Evolutionary conservation across 768 basidiomycete genomes (phyloP).

Genomic region (Ramaria sp.): DNA sequence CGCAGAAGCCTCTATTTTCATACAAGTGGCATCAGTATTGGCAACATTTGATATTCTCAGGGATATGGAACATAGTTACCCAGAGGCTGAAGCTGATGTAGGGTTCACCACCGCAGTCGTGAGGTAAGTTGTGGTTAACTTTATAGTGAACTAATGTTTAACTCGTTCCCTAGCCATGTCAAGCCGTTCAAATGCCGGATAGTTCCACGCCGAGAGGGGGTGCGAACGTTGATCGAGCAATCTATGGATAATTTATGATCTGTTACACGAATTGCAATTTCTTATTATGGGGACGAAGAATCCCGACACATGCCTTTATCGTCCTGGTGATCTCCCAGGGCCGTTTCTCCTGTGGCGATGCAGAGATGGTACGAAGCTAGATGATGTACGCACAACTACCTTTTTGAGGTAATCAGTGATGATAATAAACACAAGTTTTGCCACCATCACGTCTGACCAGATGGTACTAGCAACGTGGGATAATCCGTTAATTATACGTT

Average conservation of each 20-base stretch:
- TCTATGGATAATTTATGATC: neutral
- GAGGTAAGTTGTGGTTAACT: neutral
- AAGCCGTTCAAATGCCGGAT: slow-evolving; percentile 1
- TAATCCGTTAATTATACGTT: neutral
- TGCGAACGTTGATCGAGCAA: slow-evolving; percentile 2
- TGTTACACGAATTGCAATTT: neutral
- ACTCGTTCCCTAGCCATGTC: neutral
- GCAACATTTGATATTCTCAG: slow-evolving; percentile 13
- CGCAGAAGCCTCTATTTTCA: slow-evolving; percentile 13
- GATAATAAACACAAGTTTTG: too few species aligned
- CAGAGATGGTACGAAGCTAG: neutral
- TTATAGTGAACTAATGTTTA: neutral
- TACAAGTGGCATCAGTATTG: slow-evolving; percentile 14
- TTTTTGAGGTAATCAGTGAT: neutral
- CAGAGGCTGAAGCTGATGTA: neutral
- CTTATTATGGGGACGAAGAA: neutral
- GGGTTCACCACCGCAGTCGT: slow-evolving; percentile 3
- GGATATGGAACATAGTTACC: slow-evolving; percentile 13
- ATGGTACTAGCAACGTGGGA: neutral
- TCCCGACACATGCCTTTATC: neutral
- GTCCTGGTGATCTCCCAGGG: neutral
- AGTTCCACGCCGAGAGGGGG: slow-evolving; percentile 1
- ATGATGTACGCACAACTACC: neutral
- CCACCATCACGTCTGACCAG: neutral
- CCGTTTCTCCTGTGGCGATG: neutral